Evolutionary conservation across 2,329 filamentous ascomycete species (phyloP), one percentile per base, ranked within the genome.

Genomic region (Colletotrichum horii): DNA sequence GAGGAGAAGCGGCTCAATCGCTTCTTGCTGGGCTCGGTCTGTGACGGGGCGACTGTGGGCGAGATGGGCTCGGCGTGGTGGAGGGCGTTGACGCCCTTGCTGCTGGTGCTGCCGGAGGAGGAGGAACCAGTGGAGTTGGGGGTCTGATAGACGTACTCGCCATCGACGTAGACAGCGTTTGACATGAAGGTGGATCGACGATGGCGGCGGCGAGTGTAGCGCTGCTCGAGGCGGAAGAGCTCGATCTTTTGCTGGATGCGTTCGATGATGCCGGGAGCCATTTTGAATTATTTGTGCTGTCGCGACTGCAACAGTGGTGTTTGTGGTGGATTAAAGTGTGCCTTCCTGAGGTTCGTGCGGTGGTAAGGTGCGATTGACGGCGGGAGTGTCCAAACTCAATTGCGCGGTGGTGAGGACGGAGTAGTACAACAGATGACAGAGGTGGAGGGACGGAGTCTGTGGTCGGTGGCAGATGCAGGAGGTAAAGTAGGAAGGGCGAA

Each of bases 141-240:
- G 1, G 89, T 91, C 82, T 92, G 89, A 89, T 96, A 97, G 84
- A 98, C 89, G 87, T 98, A 98, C 88, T 98, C 96, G 85, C 96
- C 97, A 83, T 98, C 95, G 78, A 98, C 94, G 85, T 98, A 98
- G 83, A 95, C 91, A 34, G 96, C 96, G 81, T 95, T 96, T 82
- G 94, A 96, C 82, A 94, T 93, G 84, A 98, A 98, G 76, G 95
- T 97, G 70, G 93, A 96, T 84, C 96, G 95, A 80, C 96, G 95
- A 80, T 92, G 87, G 81, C 96, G 95, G 83, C 95, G 94, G 81
- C 94, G 94, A 67, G 96, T 97, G 89, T 98, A 98, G 81, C 95
- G 94, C 88, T 98, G 94, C 88, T 98, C 96, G 79, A 98, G 93
- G 66, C 96, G 95, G 89, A 98, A 97, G 82, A 98, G 92, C 89